Evolutionary conservation across 192 early-diverging fungal species (phyloP), one percentile per base, ranked within the genome.

Genomic region (Backusella tuberculispora): DNA sequence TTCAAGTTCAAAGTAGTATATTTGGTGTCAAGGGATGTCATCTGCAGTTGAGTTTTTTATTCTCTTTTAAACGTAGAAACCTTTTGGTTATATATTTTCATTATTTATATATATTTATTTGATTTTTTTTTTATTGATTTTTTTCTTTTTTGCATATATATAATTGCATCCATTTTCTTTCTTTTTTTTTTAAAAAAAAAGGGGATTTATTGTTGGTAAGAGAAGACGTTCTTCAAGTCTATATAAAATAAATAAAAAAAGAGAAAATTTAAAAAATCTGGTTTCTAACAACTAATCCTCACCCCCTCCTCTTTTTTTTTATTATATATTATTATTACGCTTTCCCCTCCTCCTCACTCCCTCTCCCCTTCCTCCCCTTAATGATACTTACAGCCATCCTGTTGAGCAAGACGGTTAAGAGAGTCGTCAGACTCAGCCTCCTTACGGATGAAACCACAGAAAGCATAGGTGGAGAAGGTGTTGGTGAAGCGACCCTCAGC

Each of bases 271-370:
- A n/a, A n/a, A n/a, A n/a, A n/a, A n/a, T n/a, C n/a, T n/a, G n/a
- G n/a, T 24, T 17, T 38, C 56, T 10, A 14, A 50, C 37, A 9
- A 14, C 47, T 19, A 6, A n/a, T 29, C 13, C 29, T 6, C 4
- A 8, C 14, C 17, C n/a, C 15, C 63, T 0, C 34, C 0, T 17
- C 21, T 17, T 12, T 14, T 21, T 19, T 12, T 14, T 29, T n/a
- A 38, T 7, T 24, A 44, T 44, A 17, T 84, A 85, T 80, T 85
- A 88, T 85, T 87, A 74, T 90, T 90, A 83, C 90, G 87, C 69
- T 85, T 76, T 81, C 89, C 98, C 96, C 72, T 91, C 95, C 69
- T 90, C 83, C 82, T 90, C n/a, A n/a, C n/a, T n/a, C n/a, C n/a
- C n/a, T n/a, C n/a, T n/a, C n/a, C n/a, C n/a, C n/a, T n/a, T n/a